Evolutionary conservation across 2,329 filamentous ascomycete species (phyloP), one percentile per base, ranked within the genome.

Genomic region (Diaporthe helianthi): DNA sequence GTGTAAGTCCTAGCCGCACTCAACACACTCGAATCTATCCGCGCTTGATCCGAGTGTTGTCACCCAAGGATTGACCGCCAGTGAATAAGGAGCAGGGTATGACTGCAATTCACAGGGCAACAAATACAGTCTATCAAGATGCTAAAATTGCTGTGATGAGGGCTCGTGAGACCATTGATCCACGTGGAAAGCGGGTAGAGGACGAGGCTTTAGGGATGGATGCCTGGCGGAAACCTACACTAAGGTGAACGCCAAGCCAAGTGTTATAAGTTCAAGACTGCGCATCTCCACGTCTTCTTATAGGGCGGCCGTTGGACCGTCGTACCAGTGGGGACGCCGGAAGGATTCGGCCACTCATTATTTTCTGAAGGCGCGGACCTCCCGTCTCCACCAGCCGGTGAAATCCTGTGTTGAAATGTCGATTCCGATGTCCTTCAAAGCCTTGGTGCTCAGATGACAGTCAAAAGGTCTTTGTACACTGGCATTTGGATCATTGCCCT

Each of bases 391-490:
- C 94, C 94, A 97, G 19, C 84, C 89, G 54, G 83, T 83, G 78
- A 97, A 97, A 74, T 94, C 87, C 75, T 90, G 86, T 0, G 93
- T 93, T 54, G 86, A 83, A 68, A 95, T 88, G 76, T 92, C 86
- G 72, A 97, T 92, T 0, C 89, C 93, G 71, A 97, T 77, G 17
- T 93, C 88, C 78, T 87, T 87, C 72, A 97, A 80, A 47, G 84
- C 88, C 79, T 87, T 87, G 10, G 92, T 97, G 75, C 92, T 94
- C 54, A 98, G 83, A 79, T 97, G 93, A 74, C 92, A 95, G 80
- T 97, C 93, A 77, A 93, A 97, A 15, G 94, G 94, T 72, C 94
- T 86, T 80, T 94, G 88, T 0, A 94, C 92, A 26, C 85, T 84
- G 53, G 90, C 88, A 71, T 88, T 89, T 7, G 90, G 89, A 72